Base-by-base conservation (phyloP, 108 stramenopile genomes). In the Skeletonema costatum region DNA sequence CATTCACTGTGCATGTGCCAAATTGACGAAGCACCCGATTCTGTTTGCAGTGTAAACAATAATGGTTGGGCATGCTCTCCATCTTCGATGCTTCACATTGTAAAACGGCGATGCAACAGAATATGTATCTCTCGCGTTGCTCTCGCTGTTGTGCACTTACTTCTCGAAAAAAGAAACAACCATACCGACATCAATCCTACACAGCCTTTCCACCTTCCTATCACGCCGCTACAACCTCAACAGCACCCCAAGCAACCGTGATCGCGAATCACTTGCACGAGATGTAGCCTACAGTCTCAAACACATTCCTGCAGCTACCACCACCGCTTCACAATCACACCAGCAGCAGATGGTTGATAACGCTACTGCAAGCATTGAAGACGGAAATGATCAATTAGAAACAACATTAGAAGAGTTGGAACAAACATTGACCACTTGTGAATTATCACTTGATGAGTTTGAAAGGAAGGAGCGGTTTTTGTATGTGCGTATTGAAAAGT, bases 201-300 rank as follows among this genome's bases (percentile, higher is more conserved):
- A 19, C 19, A 51, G 50, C 50, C n/a, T 51, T 6, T 51, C 50
- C 5, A 51, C 50, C 50, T 51, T 51, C 17, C 50, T 51, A 51
- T 51, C 50, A 19, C 50, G 50, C 19, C 50, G 50, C 6, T 51
- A 51, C 19, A 51, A 51, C 12, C 50, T 51, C 17, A 51, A 19
- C 50, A 51, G 19, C 50, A 51, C 17, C 25, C 62, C 21, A 14
- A 63, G 62, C 8, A 16, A 32, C 11, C 62, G 62, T 63, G 62
- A 63, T 17, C 62, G 62, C 8, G 62, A 63, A 36, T 32, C 32
- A 7, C 38, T 63, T 10, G 62, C 38, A n/a, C 62, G 21, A 10
- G 62, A 63, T 36, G 62, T 63, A 7, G 62, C 62, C 50, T 51
- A 51, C 50, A 51, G 50, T 51, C 50, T 51, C 50, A 51, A 51